These are phyloP conservation scores for Pleomassaria siparia DNA, from an alignment of 2,329 filamentous ascomycete species.

Conservation along the genomic window DNA sequence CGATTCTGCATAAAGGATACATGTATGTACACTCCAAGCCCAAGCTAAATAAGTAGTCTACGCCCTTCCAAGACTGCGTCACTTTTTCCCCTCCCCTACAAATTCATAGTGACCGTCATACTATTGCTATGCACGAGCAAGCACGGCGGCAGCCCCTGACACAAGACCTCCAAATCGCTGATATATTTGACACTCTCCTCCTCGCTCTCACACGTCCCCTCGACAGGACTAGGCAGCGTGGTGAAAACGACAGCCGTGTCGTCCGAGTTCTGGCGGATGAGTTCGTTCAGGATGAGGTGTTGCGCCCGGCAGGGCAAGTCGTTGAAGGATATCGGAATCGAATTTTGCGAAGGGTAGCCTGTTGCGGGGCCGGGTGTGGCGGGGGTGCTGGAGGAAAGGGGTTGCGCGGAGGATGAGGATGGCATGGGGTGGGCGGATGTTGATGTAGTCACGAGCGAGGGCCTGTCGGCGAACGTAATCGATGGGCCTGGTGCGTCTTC, in stretches of 20 bases:
- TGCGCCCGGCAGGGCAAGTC: conserved; percentile 82
- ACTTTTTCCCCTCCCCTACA: conserved; percentile 44
- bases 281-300: conserved; percentile 82
- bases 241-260: conserved; percentile 77
- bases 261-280: conserved; percentile 59
- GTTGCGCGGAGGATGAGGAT: conserved; percentile 6
- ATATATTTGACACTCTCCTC: conserved; percentile 72
- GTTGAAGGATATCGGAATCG: conserved; percentile 77
- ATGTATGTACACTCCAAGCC: neutral
- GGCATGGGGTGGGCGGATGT: conserved; percentile 19
- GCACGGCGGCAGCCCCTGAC: conserved; percentile 72
- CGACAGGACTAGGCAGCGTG: conserved; percentile 77
- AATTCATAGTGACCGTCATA: conserved; percentile 82
- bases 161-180: conserved; percentile 76
- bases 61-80: neutral
- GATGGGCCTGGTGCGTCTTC: conserved; percentile 67
- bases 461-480: conserved; percentile 70
- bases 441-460: too few species aligned
- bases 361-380: conserved; percentile 21
- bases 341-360: conserved; percentile 60
- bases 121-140: conserved; percentile 83
- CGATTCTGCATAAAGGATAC: neutral
- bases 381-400: neutral
- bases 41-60: neutral
- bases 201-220: conserved; percentile 73